Conservation (phyloP, 495 filamentous ascomycete species). For the Penicillium subrubescens region DNA sequence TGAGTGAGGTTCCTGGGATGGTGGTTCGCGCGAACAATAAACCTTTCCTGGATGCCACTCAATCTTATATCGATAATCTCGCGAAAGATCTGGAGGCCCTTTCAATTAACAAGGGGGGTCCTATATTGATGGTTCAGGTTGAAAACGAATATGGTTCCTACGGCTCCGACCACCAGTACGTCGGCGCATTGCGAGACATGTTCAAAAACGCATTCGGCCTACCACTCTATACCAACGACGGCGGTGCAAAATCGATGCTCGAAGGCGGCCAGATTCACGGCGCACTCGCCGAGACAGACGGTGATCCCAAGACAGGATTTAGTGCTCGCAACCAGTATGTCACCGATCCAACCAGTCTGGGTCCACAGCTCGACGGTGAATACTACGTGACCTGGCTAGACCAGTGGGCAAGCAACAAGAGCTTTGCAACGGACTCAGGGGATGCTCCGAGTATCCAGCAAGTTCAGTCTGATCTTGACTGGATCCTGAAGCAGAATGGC, state of each 20-base stretch:
- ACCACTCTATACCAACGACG: conserved; percentile 51
- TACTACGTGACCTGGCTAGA: conserved; percentile 46
- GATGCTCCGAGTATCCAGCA: conserved; percentile 10
- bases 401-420: conserved; percentile 39
- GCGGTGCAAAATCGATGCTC: conserved; percentile 40
- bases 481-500: conserved; percentile 39
- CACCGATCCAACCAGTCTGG: conserved; percentile 39
- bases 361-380: conserved; percentile 47
- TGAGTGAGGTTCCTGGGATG: conserved; percentile 40
- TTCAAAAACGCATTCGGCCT: conserved; percentile 38
- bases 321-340: conserved; percentile 41
- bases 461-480: conserved; percentile 38
- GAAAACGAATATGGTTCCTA: conserved; percentile 55
- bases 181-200: conserved; percentile 37
- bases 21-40: conserved; percentile 39
- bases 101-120: conserved; percentile 42
- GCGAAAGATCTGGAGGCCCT: conserved; percentile 35
- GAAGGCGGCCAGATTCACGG: conserved; percentile 42
- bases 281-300: conserved; percentile 47
- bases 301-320: conserved; percentile 45
- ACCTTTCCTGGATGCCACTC: conserved; percentile 38
- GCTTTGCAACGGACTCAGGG: conserved; percentile 30
- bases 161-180: conserved; percentile 43
- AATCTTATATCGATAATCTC: conserved; percentile 37
- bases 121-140: conserved; percentile 50